Conservation (phyloP, 257 asterid species). For the Nicotiana paniculata region DNA sequence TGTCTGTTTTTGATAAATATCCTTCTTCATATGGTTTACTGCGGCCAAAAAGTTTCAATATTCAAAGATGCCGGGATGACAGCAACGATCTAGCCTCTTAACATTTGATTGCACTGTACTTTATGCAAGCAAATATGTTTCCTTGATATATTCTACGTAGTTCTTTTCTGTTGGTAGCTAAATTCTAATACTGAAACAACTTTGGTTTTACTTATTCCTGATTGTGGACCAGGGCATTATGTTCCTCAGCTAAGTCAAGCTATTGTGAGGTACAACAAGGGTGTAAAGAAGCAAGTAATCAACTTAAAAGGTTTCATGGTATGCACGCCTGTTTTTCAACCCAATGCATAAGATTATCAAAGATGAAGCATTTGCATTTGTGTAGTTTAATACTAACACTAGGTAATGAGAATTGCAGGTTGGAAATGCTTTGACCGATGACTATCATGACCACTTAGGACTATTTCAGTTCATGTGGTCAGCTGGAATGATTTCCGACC, state of each 20-base stretch:
- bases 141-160: not conserved
- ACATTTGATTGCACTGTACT: not conserved
- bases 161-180: not conserved
- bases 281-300: conserved; percentile 40
- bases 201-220: not conserved
- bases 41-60: not conserved
- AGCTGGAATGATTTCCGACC: conserved; percentile 87
- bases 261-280: conserved; percentile 58
- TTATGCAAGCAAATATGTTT: not conserved
- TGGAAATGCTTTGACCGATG: conserved; percentile 90
- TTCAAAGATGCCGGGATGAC: not conserved
- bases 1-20: no score
- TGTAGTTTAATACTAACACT: not conserved
- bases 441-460: conserved; percentile 79
- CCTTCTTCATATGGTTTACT: not conserved
- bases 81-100: not conserved
- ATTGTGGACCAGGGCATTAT: conserved; percentile 64
- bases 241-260: conserved; percentile 96
- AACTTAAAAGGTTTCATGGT: conserved; percentile 95
- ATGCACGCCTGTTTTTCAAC: conserved; percentile 1
- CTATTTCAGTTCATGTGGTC: conserved; percentile 84
- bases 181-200: not conserved
- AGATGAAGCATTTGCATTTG: not conserved
- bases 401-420: conserved; percentile 41
- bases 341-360: not conserved